Conservation (phyloP, 495 filamentous ascomycete genomes). For the Penicillium herquei region DNA sequence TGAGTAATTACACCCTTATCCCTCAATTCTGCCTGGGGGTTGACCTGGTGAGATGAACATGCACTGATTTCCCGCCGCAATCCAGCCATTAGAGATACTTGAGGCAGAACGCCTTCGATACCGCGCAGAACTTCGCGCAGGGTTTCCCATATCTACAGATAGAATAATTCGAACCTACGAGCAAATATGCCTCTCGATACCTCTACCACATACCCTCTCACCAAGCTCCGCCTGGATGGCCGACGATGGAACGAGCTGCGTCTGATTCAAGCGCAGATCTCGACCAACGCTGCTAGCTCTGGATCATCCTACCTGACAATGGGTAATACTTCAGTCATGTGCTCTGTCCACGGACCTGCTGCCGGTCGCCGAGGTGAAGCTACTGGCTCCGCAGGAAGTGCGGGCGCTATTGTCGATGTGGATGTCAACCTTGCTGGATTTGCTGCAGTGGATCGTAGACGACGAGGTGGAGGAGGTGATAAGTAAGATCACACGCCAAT, state of each 20-base stretch:
- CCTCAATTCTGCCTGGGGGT: too few species aligned
- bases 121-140: too few species aligned
- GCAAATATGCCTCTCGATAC: constrained; percentile 83
- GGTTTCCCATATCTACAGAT: background rate
- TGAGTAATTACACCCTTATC: background rate
- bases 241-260: constrained; percentile 98
- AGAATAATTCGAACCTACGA: background rate
- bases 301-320: constrained; percentile 89
- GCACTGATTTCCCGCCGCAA: too few species aligned
- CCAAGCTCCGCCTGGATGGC: constrained; percentile 86
- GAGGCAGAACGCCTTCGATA: too few species aligned
- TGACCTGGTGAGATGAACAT: too few species aligned
- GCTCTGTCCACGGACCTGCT: constrained; percentile 79
- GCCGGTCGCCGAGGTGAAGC: constrained; percentile 58
- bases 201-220: constrained; percentile 75
- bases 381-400: constrained; percentile 45
- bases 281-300: constrained; percentile 85
- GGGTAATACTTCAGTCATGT: constrained; percentile 96
- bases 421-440: constrained; percentile 87
- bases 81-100: background rate
- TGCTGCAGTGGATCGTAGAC: constrained; percentile 80
- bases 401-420: constrained; percentile 67
- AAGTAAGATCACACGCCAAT: constrained; percentile 53
- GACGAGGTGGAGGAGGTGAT: constrained; percentile 63
- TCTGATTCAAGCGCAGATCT: constrained; percentile 82